Evolutionary conservation across 345 rosid species (phyloP), one percentile per base, ranked within the genome.

Genomic region (Isatis tinctoria): DNA sequence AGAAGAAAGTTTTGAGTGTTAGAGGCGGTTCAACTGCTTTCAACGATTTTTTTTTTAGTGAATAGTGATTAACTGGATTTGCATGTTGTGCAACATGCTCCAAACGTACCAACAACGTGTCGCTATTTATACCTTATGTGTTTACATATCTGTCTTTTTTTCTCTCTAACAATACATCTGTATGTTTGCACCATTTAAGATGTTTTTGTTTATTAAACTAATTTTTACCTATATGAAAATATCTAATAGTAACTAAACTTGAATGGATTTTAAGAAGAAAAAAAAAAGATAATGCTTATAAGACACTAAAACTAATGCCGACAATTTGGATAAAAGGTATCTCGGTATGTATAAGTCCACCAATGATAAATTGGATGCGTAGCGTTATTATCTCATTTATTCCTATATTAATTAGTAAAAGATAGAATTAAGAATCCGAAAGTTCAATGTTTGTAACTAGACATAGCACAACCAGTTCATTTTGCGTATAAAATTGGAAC

Each of bases 101-200:
- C 28, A 60, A 60, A 73, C 70, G 65, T 73, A 53, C 65, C 44
- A 54, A 62, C 76, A 40, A 73, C 48, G 47, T 64, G 47, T 64
- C 70, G 27, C 47, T 73, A 63, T 53, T 52, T 52, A 30, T 73
- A 16, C 17, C 47, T 72, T 40, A 28, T 53, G 70, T 53, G 57
- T 54, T n/a, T 33, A 28, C 9, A 36, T 10, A 37, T 45, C 3
- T 61, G 49, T 12, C 24, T 39, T 51, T 20, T 60, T 22, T 22
- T 22, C 1, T 22, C 2, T 22, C 24, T 22, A 22, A 22, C 24
- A 22, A 22, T 22, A 22, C 2, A 22, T 20, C 28, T 16, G 8
- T 35, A 35, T 48, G 12, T 48, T 71, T 51, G 52, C 33, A 51
- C 44, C 9, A 9, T 39, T 39, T 62, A 8, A 49, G 41, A 35